Base-by-base conservation (phyloP, 169 alveolate species). In the Plasmodium falciparum region DNA sequence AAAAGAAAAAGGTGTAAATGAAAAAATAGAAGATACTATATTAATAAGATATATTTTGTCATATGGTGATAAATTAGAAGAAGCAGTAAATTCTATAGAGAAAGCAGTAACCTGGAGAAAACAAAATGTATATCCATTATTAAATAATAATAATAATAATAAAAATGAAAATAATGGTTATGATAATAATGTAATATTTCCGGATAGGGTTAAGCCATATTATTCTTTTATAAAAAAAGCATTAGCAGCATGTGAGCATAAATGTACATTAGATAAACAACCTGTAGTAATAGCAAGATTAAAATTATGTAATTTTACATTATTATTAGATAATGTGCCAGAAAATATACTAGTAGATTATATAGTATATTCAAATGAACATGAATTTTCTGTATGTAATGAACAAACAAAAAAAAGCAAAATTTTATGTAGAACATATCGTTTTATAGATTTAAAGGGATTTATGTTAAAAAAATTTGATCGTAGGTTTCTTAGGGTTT, bases 211-310 rank as follows among this genome's bases (percentile, higher is more conserved):
- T 22, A 76, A 76, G 45, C 89, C 89, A 63, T 76, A 76, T 76
- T 76, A 76, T 62, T 76, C 75, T 33, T 70, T 76, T 1, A 76
- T 76, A 43, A 63, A 50, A 76, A 76, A 76, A 56, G 59, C 89
- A n/a, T 69, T 76, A 76, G 89, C 89, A 49, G 89, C 89, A 65
- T 65, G 89, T 65, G 58, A 24, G 24, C 89, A 76, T 17, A 76
- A 76, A 43, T 45, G 8, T 5, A 63, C 89, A 24, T 20, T 76
- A 76, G 89, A 76, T 63, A 65, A 76, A 39, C 89, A 76, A 76
- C 89, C 89, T 13, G 63, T 76, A 22, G 89, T 76, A 22, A 76
- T 76, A n/a, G 89, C 74, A 8, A 63, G 89, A 65, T 70, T 76
- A 50, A 76, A 50, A 70, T 76, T 76, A 65, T 76, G 89, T 76